Base-by-base conservation (phyloP, 2,329 filamentous ascomycete species). In the Aspergillus ochraceoroseus region DNA sequence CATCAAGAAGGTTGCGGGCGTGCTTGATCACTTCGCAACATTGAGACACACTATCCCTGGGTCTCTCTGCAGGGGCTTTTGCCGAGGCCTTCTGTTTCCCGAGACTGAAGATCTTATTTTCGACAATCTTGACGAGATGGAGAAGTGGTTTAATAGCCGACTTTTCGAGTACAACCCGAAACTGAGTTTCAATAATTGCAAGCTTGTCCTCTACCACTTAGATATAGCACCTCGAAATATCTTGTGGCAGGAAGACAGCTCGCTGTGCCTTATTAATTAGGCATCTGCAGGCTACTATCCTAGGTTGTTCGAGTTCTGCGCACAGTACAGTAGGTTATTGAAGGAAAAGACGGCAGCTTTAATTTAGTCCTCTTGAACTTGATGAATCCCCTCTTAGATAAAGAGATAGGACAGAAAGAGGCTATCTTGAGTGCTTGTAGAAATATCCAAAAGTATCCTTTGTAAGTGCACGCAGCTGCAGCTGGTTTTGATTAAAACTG, bases 121-220 rank as follows among this genome's bases (percentile, higher is more conserved):
- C 15, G 13, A 30, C 2, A 30, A 14, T 15, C 28, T 30, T 15
- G 28, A 30, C 28, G n/a, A 30, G 28, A 30, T 18, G 28, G 7
- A 30, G 28, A 5, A 14, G 28, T 30, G 28, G 28, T 30, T 30
- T 15, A 30, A 30, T 9, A 30, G 28, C 28, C 28, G 28, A 15
- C 28, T 30, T 6, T 15, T 30, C 28, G 2, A 5, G 28, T 14
- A 30, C n/a, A 30, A 30, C 17, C 28, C 28, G 12, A 30, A 30
- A 14, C 13, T 17, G n/a, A 7, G 5, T 15, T 30, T 30, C 12
- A 4, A 15, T 3, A 17, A 15, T 9, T 30, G n/a, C 13, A 9
- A 5, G n/a, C 28, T 30, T 14, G 28, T 30, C 5, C 12, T 30
- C 13, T 30, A 14, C 14, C 28, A 30, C 13, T 30, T 30, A 8